Evolutionary conservation across 225 moss, liverwort and hornwort species (phyloP), one percentile per base, ranked within the genome.

Genomic region (Lunularia cruciata): DNA sequence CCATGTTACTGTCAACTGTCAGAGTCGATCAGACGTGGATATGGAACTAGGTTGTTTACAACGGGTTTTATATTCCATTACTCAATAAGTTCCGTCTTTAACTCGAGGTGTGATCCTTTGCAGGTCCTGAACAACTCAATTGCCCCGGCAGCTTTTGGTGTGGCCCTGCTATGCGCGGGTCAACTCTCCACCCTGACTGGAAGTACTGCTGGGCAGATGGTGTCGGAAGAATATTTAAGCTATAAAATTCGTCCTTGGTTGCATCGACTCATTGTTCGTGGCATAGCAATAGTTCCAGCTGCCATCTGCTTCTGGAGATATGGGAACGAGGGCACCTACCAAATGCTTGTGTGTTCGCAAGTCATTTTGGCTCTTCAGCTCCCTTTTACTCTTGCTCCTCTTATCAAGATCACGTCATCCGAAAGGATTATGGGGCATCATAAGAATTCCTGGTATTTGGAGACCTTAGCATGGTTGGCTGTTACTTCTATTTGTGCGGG

Each of bases 361-460:
- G 85, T 90, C 22, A 30, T 93, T 43, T 79, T 93, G 63, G 93
- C 93, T 52, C 76, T 90, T 63, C 79, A 85, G 75, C 90, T 93
- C 54, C 93, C 93, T 13, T 93, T 93, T 51, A 83, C 93, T 28
- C 82, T 88, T 35, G 84, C 86, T 68, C 93, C 93, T 46, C 83
- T 93, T 18, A 83, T 93, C 80, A 93, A 93, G 81, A 74, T 90
- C 34, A 86, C 90, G 11, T 88, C 90, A 25, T 90, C 90, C 15
- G 87, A 88, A 70, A 75, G 88, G 36, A 88, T 86, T 8, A 93
- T 93, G 90, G 93, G 93, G 12, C 35, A 80, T 19, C 75, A 85
- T 72, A 86, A 84, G 74, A 85, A 87, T 33, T 81, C 88, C 37
- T 82, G 80, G n/a, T 57, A 72, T 13, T 74, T 88, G 51, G 90